Base-by-base conservation (phyloP, 2,329 filamentous ascomycete genomes). In the Trichoderma sp. region DNA sequence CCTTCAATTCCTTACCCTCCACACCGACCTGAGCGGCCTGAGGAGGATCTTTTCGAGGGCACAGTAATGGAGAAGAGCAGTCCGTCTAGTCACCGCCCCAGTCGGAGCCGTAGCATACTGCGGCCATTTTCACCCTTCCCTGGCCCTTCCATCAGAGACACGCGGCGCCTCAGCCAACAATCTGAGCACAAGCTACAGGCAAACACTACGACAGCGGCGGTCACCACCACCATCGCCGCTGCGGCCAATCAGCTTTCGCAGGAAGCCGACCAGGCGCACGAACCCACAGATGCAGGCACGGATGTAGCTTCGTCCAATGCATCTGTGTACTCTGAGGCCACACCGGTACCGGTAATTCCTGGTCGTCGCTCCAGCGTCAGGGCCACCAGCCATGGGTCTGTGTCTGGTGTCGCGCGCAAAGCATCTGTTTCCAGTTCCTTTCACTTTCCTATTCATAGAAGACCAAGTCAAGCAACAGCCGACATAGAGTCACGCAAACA, bases 361-460 rank as follows among this genome's bases (percentile, higher is more conserved):
- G 57, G 28, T n/a, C 71, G 71, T n/a, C 71, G 63, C 3, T 32
- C 59, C 20, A 63, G 66, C 67, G 23, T 9, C 15, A 66, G 66
- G 53, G 32, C 62, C 8, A 34, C 23, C 36, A 55, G 53, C 34
- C 39, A 66, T 20, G 34, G 53, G 11, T 59, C 72, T 7, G 73
- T 70, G 71, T 72, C 76, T 17, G 73, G 73, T n/a, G 62, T 75
- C 32, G 74, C 73, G 36, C 78, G 77, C 68, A 79, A 74, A 34
- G 58, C 78, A 1, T 82, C 83, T 0, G 77, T 81, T 3, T 84
- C 84, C 74, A 81, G 82, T 68, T 83, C 81, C 50, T 70, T 59
- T 17, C 55, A 70, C 7, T 83, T 80, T 71, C 82, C 80, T 4
- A 84, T 82, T 73, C 74, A 72, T 11, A 73, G 74, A 43, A 32